Evolutionary conservation across 257 asterid species (phyloP).

Genomic region (Prunella vulgaris): DNA sequence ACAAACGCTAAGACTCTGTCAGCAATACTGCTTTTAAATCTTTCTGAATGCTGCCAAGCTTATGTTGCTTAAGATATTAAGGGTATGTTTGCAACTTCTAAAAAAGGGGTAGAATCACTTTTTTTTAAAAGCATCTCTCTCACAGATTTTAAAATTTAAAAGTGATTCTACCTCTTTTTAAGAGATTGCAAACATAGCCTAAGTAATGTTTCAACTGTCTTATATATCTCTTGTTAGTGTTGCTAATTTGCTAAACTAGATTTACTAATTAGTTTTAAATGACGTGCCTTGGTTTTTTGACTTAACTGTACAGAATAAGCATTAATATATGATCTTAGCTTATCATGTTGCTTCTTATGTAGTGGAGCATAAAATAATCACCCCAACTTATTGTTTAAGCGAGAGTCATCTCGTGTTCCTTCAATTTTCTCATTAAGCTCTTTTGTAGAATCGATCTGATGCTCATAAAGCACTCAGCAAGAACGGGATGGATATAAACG

Average conservation of each 20-base stretch:
- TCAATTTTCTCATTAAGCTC: neutral
- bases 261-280: neutral
- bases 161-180: too few species aligned
- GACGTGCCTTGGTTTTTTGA: neutral
- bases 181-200: too few species aligned
- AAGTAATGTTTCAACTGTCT: neutral
- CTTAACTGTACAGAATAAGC: neutral
- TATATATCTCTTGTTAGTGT: neutral
- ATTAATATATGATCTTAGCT: neutral
- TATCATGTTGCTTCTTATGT: neutral
- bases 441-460: slow-evolving; percentile 70
- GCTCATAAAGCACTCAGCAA: slow-evolving; percentile 87
- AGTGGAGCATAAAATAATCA: neutral
- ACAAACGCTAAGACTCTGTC: too few species aligned
- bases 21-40: neutral
- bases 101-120: too few species aligned
- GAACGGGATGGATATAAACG: slow-evolving; percentile 79
- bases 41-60: neutral
- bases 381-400: too few species aligned
- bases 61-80: too few species aligned
- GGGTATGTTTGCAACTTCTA: too few species aligned
- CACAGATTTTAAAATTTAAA: too few species aligned
- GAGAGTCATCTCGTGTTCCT: too few species aligned
- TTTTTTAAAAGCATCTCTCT: too few species aligned
- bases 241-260: neutral